These are phyloP conservation scores for Capsicum baccatum DNA, from an alignment of 257 asterid genomes.

Conservation along the genomic window DNA sequence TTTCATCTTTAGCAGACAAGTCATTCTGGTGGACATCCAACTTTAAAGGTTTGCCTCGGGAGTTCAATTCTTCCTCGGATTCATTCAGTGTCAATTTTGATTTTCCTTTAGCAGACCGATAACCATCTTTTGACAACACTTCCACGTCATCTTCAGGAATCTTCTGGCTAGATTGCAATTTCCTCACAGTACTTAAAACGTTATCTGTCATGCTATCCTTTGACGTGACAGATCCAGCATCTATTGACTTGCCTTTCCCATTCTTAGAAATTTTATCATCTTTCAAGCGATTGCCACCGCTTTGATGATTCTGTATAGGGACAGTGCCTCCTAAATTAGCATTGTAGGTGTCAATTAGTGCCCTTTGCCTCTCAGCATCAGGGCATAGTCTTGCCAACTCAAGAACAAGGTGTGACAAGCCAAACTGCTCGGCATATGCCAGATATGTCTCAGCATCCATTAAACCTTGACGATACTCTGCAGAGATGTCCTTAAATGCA, in stretches of 20 bases:
- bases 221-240: constrained; percentile 43
- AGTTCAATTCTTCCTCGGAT: constrained; percentile 37
- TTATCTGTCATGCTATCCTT: constrained; percentile 58
- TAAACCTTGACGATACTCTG: constrained; percentile 71
- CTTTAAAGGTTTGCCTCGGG: constrained; percentile 43
- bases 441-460: constrained; percentile 80
- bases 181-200: constrained; percentile 58
- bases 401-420: constrained; percentile 85
- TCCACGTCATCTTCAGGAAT: constrained; percentile 65
- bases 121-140: constrained; percentile 86
- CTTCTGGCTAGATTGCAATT: constrained; percentile 64
- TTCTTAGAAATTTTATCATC: constrained; percentile 50
- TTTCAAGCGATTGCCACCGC: constrained; percentile 40
- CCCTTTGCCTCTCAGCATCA: constrained; percentile 76
- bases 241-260: constrained; percentile 63
- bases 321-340: constrained; percentile 44
- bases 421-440: constrained; percentile 74
- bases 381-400: constrained; percentile 90
- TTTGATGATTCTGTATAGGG: constrained; percentile 46
- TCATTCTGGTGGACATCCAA: constrained; percentile 42
- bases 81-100: constrained; percentile 51
- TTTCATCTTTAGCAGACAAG: constrained; percentile 43
- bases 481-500: constrained; percentile 78
- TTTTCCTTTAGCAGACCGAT: constrained; percentile 65
- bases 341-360: constrained; percentile 76